Conservation (phyloP, 2,329 filamentous ascomycete genomes). For the Trichoderma aggressivum region DNA sequence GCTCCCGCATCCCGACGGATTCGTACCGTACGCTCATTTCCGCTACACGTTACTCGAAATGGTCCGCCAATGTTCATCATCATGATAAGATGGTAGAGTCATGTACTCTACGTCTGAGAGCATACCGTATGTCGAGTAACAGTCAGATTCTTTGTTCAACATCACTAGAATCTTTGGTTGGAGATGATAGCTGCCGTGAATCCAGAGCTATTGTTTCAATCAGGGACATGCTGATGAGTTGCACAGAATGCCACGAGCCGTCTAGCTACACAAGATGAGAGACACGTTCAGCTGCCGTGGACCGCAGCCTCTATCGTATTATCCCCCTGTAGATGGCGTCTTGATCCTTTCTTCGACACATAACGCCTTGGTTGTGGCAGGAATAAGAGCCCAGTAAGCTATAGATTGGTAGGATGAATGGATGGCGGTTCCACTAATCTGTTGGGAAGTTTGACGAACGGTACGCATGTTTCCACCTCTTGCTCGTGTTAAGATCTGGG, state of each 20-base stretch:
- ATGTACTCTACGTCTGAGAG: background rate
- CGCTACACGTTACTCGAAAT: background rate
- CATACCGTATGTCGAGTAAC: background rate
- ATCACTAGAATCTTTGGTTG: background rate
- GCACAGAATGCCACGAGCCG: background rate
- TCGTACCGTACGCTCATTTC: background rate
- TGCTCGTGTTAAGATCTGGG: background rate
- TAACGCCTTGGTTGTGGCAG: background rate
- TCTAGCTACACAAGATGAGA: background rate
- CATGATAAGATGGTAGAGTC: background rate
- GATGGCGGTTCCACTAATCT: background rate
- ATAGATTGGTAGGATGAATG: background rate
- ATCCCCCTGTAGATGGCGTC: background rate
- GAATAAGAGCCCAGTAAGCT: background rate
- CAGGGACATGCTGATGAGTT: background rate
- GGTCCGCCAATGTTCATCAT: background rate
- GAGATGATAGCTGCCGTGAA: background rate
- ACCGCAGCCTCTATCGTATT: background rate
- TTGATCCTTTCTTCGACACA: background rate
- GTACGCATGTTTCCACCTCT: background rate
- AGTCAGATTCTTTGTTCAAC: background rate
- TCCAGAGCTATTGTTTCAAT: conserved; percentile 12
- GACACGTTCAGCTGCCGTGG: conserved; percentile 10
- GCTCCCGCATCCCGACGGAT: conserved; percentile 18
- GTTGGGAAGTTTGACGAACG: background rate